phyloP scores from a whole-genome alignment of 1,139 yeast species.

The Casaregolazyma lundiana region DNA sequence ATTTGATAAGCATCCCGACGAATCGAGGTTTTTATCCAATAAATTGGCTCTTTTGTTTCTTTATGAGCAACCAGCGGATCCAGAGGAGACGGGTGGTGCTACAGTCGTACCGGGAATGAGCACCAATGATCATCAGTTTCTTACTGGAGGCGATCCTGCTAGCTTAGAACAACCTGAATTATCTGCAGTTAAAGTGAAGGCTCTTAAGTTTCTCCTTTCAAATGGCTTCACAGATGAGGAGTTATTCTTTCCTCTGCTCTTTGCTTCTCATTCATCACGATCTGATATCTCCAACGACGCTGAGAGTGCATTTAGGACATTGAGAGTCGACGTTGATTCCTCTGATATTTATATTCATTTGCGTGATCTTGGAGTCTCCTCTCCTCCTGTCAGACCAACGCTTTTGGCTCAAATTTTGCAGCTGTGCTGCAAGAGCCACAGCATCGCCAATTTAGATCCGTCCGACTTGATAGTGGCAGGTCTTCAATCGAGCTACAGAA shows the following conservation, averaged over 20 bases:
- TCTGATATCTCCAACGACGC: constrained; percentile 51
- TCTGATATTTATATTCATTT: constrained; percentile 41
- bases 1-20: constrained; percentile 30
- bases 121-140: constrained; percentile 49
- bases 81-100: background rate
- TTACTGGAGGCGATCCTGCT: constrained; percentile 66
- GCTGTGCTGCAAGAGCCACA: constrained; percentile 48
- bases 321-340: constrained; percentile 51
- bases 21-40: constrained; percentile 42
- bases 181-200: constrained; percentile 43
- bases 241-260: constrained; percentile 40
- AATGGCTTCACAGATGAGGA: constrained; percentile 40
- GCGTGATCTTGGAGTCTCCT: constrained; percentile 30
- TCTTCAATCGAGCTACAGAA: constrained; percentile 47
- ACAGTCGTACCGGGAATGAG: constrained; percentile 58
- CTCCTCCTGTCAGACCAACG: constrained; percentile 50
- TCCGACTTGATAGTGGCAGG: constrained; percentile 49
- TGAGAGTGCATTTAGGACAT: constrained; percentile 47
- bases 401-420: constrained; percentile 58
- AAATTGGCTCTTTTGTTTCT: constrained; percentile 51
- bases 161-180: constrained; percentile 49
- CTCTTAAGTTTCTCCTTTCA: constrained; percentile 35
- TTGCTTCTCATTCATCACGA: constrained; percentile 61
- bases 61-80: constrained; percentile 11
- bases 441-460: constrained; percentile 39